Conservation (phyloP, 192 early-diverging fungal genomes). For the Umbelopsis sp. region DNA sequence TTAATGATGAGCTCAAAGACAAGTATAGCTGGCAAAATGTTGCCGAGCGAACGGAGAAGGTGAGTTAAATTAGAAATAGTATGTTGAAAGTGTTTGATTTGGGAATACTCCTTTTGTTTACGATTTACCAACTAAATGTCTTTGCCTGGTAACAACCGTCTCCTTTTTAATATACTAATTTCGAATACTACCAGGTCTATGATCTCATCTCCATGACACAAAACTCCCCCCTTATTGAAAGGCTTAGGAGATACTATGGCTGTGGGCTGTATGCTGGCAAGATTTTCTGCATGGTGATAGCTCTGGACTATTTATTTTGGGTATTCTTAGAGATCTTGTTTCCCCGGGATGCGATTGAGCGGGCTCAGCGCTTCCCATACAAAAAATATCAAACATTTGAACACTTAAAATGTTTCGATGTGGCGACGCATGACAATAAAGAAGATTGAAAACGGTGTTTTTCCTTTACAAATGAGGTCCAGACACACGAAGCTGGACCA, state of each 20-base stretch:
- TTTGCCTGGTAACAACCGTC: no score
- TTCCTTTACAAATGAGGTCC: no score
- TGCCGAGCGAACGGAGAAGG: conserved; percentile 86
- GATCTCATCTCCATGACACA: conserved; percentile 65
- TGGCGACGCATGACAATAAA: neutral
- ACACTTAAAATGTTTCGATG: neutral
- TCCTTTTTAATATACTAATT: neutral
- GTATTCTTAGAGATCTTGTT: conserved; percentile 81
- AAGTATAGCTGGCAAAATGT: conserved; percentile 99
- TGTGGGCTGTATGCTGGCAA: conserved; percentile 92
- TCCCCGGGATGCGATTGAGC: conserved; percentile 72
- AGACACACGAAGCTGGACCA: no score
- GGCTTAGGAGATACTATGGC: conserved; percentile 69
- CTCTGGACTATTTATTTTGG: conserved; percentile 82
- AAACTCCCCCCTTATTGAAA: conserved; percentile 60
- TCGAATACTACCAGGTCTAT: conserved; percentile 63
- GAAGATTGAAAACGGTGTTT: no score
- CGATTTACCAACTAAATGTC: no score
- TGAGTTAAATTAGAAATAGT: conserved; percentile 25
- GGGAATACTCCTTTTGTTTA: no score
- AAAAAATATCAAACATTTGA: conserved; percentile 52
- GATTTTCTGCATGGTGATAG: conserved; percentile 87
- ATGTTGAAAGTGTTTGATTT: no score
- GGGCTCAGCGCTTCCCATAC: conserved; percentile 68
- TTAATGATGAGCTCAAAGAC: conserved; percentile 82